Base-by-base conservation (phyloP, 306 rosid genomes). In the Cercis canadensis region DNA sequence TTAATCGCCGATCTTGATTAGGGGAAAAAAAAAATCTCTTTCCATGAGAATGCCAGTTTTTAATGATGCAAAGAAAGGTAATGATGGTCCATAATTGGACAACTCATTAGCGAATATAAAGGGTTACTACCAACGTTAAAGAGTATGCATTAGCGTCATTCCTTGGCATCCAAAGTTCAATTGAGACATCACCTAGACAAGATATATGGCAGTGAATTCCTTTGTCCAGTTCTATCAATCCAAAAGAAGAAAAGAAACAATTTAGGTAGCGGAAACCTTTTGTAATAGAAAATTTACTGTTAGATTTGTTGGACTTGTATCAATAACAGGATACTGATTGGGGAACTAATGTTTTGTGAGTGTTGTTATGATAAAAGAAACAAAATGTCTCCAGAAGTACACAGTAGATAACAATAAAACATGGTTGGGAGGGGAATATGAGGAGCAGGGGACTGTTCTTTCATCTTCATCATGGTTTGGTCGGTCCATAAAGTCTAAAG, bases 381-480 rank as follows among this genome's bases (percentile, higher is more conserved):
- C 45, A 50, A 62, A 51, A 44, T 45, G 51, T n/a, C 34, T 57
- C 5, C 18, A 9, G 43, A 34, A 40, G 60, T 62, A 57, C 65
- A 40, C 15, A 16, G 45, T 24, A 24, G 11, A 75, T 43, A 71
- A 73, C 49, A 52, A 50, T 49, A 61, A 51, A 78, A 53, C 62
- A 56, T 73, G 83, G 70, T 66, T 67, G 67, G 79, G 70, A 74
- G 49, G 66, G 72, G 71, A 69, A 65, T 70, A 50, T 39, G 70
- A 75, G 68, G 67, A 62, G 72, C 71, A 53, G 2, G 69, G 56
- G 67, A 29, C 66, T 31, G 19, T 14, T 8, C 53, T 77, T 46
- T 53, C 50, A 67, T 61, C 79, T 55, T 76, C 83, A 70, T 82
- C 68, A 80, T 75, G 55, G 67, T 61, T 37, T 75, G 79, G 86